These are phyloP conservation scores for Entrophospora sp. DNA, from an alignment of 192 early-diverging fungal genomes.

Conservation along the genomic window DNA sequence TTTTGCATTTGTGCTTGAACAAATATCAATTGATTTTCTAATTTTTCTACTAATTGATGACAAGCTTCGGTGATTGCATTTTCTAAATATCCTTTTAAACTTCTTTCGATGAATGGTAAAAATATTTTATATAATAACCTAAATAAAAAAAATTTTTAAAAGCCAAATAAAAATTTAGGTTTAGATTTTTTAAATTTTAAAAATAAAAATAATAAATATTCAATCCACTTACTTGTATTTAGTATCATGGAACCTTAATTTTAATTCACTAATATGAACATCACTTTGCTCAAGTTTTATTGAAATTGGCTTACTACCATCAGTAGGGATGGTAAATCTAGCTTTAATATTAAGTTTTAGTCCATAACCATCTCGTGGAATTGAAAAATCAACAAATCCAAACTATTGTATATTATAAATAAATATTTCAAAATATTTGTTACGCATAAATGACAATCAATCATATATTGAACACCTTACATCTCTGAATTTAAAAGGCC, in stretches of 20 bases:
- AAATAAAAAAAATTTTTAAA: not conserved
- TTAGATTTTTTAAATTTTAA: not conserved
- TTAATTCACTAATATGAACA: conserved; percentile 32
- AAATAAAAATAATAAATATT: not conserved
- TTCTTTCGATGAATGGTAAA: conserved; percentile 25
- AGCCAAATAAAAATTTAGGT: not conserved
- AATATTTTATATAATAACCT: conserved; percentile 30
- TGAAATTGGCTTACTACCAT: conserved; percentile 19
- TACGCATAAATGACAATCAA: not conserved
- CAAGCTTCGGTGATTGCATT: conserved; percentile 20
- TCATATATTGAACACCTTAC: not conserved
- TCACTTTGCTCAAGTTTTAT: conserved; percentile 26
- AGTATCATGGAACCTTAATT: conserved; percentile 32
- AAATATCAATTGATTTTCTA: too few relatives aligned
- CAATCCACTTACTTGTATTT: conserved; percentile 40
- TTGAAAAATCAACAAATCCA: conserved; percentile 37
- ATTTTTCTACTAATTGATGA: too few relatives aligned
- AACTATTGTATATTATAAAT: not conserved
- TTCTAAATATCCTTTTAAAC: conserved; percentile 17
- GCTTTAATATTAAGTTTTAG: conserved; percentile 21
- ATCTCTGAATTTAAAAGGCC: conserved; percentile 39
- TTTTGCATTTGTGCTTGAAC: too few relatives aligned
- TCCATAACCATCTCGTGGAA: conserved; percentile 30
- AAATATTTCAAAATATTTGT: not conserved
- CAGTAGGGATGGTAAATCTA: not conserved